Percentiles rank a stretch among this genome's conserved stretches.
These are phyloP conservation scores for Scheffersomyces lignicola DNA, from an alignment of 1,139 yeast genomes.

Conservation along the genomic window DNA sequence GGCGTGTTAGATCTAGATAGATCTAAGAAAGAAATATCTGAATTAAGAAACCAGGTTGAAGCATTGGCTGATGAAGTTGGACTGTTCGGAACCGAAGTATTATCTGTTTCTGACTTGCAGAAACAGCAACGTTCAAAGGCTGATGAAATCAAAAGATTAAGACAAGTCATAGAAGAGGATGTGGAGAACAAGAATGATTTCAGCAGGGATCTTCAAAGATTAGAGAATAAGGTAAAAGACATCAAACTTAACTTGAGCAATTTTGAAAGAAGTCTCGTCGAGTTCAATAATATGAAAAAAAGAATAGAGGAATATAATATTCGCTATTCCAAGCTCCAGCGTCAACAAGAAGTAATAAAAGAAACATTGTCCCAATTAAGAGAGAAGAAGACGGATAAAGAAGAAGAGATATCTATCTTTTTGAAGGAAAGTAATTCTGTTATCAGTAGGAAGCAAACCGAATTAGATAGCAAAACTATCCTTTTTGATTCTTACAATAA, in stretches of 20 bases:
- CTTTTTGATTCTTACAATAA: slow-evolving; percentile 8
- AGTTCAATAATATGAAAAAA: slow-evolving; percentile 24
- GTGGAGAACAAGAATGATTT: slow-evolving; percentile 51
- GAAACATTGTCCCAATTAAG: slow-evolving; percentile 14
- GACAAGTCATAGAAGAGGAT: slow-evolving; percentile 45
- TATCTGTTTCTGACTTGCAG: slow-evolving; percentile 55
- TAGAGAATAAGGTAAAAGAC: slow-evolving; percentile 59
- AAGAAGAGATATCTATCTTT: slow-evolving; percentile 24
- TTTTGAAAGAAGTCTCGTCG: slow-evolving; percentile 51
- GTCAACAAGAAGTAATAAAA: slow-evolving; percentile 15
- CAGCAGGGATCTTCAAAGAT: slow-evolving; percentile 47
- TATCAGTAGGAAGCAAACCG: slow-evolving; percentile 9
- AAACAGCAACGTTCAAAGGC: slow-evolving; percentile 43
- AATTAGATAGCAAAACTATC: slow-evolving; percentile 6
- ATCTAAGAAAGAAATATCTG: slow-evolving; percentile 2
- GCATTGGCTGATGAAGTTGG: slow-evolving; percentile 28
- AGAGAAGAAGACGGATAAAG: slow-evolving; percentile 15
- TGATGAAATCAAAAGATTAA: slow-evolving; percentile 41
- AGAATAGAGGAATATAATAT: slow-evolving; percentile 20
- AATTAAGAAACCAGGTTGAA: not conserved
- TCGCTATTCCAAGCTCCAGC: slow-evolving; percentile 13
- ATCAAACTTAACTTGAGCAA: slow-evolving; percentile 54
- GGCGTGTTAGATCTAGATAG: not conserved
- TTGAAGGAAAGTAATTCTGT: slow-evolving; percentile 22
- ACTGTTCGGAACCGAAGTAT: slow-evolving; percentile 28